Base-by-base conservation (phyloP, 1,284 basidiomycete species). In the Ustilago nuda region DNA sequence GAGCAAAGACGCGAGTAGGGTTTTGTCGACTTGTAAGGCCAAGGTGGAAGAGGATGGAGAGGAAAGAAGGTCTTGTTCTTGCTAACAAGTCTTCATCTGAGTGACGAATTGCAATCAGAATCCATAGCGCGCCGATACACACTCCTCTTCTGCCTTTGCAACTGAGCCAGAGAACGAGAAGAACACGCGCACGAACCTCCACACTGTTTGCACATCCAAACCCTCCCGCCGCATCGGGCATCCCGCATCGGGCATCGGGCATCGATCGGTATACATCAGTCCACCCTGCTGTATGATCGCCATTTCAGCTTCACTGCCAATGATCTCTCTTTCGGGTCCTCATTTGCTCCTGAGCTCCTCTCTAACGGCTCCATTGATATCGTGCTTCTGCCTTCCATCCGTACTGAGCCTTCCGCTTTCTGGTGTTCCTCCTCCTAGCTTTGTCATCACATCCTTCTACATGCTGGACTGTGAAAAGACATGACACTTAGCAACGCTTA, bases 181-280 rank as follows among this genome's bases (percentile, higher is more conserved):
- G 55, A 12, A 56, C 19, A 23, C 50, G 59, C 59, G 50, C 56
- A 30, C 41, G 66, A 56, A 56, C 66, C 66, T 68, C 66, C 66
- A 68, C 66, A 68, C 32, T 36, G 12, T 56, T 6, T 45, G 55
- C 55, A 45, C 39, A 23, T 32, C 27, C 45, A 37, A 32, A 58
- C n/a, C 32, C 56, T 43, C 56, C 56, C 43, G 23, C 23, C 56
- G 30, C 56, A 58, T 58, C 56, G 56, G n/a, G 32, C 56, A n/a
- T n/a, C n/a, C n/a, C n/a, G n/a, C n/a, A 57, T 32, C 56, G 56
- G 45, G 36, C 23, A 27, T 27, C 23, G 23, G 23, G 23, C 3
- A 27, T 3, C 23, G 23, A 27, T 27, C 23, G 23, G 23, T 27
- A 27, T 45, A 58, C 55, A 30, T 45, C 33, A 57, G 56, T 53